phyloP scores from a whole-genome alignment of 192 early-diverging fungal species.

The Nowakowskiella sp. region DNA sequence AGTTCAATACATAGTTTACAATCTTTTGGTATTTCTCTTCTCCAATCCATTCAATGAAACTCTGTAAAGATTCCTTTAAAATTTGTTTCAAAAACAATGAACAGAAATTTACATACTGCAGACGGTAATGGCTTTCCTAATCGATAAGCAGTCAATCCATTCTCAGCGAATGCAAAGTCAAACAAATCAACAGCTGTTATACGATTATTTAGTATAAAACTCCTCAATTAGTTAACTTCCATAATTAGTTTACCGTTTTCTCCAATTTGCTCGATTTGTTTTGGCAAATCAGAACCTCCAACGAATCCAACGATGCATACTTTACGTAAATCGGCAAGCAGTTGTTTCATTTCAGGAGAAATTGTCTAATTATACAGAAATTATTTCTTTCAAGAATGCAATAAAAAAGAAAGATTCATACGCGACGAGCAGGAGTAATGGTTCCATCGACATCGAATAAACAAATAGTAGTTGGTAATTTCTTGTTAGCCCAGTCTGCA shows the following conservation, averaged over 20 bases:
- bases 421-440: constrained; percentile 87
- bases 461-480: constrained; percentile 71
- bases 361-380: constrained; percentile 45
- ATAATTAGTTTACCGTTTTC: constrained; percentile 45
- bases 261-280: constrained; percentile 96
- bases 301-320: constrained; percentile 93
- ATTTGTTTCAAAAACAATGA: background rate
- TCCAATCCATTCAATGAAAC: constrained; percentile 85
- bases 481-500: constrained; percentile 12
- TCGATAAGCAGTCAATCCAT: constrained; percentile 91
- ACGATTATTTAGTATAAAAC: constrained; percentile 1
- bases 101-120: constrained; percentile 33
- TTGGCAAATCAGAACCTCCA: constrained; percentile 86
- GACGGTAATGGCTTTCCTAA: constrained; percentile 61
- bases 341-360: constrained; percentile 66
- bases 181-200: constrained; percentile 67
- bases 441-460: constrained; percentile 98
- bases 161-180: constrained; percentile 95
- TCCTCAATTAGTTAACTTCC: background rate
- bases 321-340: constrained; percentile 73
- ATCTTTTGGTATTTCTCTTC: constrained; percentile 89
- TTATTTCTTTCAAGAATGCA: background rate
- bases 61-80: constrained; percentile 38
- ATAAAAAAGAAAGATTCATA: constrained; percentile 26
- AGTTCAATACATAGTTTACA: constrained; percentile 84